Percentiles rank a stretch among this genome's conserved stretches.
Conservation (phyloP, 148 eudicot species). For the Dysphania ambrosioides region DNA sequence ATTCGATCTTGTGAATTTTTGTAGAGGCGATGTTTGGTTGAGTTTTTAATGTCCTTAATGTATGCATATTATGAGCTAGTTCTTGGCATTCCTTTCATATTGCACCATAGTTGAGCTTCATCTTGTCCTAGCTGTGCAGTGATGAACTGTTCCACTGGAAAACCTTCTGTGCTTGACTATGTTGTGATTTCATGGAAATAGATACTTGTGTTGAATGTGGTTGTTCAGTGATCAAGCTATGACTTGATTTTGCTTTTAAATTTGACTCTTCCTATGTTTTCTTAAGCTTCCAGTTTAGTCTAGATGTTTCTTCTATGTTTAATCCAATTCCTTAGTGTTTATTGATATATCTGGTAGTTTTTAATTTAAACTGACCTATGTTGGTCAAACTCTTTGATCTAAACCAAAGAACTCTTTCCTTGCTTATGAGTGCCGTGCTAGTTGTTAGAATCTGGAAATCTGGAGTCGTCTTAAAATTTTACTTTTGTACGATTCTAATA, state of each 20-base stretch:
- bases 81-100: not conserved
- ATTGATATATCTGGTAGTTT: not conserved
- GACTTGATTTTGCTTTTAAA: not conserved
- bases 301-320: conserved; percentile 2
- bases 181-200: not conserved
- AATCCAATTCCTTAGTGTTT: not conserved
- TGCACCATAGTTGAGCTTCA: not conserved
- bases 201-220: not conserved
- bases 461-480: too few species aligned
- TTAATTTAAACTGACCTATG: not conserved
- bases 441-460: too few species aligned
- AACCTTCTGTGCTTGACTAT: not conserved
- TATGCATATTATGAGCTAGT: not conserved
- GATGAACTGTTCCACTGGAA: not conserved
- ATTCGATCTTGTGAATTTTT: not conserved
- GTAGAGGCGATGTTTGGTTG: not conserved
- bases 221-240: not conserved
- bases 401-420: not conserved
- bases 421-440: too few species aligned
- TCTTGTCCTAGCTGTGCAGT: not conserved
- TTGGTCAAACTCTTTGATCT: not conserved
- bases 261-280: not conserved
- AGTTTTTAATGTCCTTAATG: not conserved
- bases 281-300: not conserved
- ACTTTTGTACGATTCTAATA: too few species aligned